These are phyloP conservation scores for Umbelopsis ramanniana DNA, from an alignment of 192 early-diverging fungal species.

Conservation along the genomic window DNA sequence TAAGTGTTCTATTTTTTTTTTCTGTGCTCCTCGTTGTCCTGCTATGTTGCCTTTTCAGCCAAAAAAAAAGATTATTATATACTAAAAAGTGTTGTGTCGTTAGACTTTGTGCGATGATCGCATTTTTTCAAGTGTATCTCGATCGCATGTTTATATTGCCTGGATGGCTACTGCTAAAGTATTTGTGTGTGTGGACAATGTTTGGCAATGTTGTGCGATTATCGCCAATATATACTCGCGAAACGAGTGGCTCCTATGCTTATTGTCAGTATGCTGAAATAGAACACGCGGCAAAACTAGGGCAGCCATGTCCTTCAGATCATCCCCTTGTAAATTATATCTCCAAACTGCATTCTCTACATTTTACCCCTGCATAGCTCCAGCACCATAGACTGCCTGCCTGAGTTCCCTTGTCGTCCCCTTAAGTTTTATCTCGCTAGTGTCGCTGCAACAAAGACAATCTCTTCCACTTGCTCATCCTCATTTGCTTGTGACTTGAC, in stretches of 20 bases:
- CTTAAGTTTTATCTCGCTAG: conserved; percentile 1
- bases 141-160: background rate
- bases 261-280: background rate
- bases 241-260: too few species aligned
- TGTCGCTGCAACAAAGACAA: background rate
- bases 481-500: background rate
- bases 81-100: background rate
- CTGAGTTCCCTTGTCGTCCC: background rate
- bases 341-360: conserved; percentile 13
- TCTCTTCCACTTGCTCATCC: conserved; percentile 11
- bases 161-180: too few species aligned
- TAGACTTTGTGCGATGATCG: background rate
- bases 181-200: too few species aligned
- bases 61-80: background rate
- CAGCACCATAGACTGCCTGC: background rate
- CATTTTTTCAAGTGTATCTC: too few species aligned
- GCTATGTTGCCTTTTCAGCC: conserved; percentile 3
- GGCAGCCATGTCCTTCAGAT: background rate
- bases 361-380: conserved; percentile 20
- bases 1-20: background rate
- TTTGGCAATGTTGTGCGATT: too few species aligned
- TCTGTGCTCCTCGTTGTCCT: background rate
- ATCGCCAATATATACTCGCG: too few species aligned
- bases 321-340: conserved; percentile 4
- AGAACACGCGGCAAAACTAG: background rate